Base-by-base conservation (phyloP, 2,329 filamentous ascomycete genomes). In the Aspergillus ochraceus region DNA sequence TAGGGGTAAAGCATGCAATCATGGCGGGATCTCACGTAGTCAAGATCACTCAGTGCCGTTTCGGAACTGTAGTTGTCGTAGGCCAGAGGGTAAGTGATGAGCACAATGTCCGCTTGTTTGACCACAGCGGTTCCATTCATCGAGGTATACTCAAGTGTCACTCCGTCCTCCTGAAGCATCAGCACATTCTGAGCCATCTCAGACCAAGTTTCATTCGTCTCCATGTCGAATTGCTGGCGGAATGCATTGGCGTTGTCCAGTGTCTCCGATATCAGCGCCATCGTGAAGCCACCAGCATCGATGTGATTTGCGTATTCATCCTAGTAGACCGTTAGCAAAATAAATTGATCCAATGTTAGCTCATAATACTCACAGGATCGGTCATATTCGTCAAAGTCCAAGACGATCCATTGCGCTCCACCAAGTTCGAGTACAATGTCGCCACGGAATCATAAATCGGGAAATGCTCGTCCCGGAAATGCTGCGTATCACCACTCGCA, bases 61-160 rank as follows among this genome's bases (percentile, higher is more conserved):
- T 75, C 64, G 1, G 69, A 80, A 20, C 71, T 83, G 65, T 83
- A 83, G 49, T 85, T 83, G 4, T 82, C 81, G 63, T 85, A 90
- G 57, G 84, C 82, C 2, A 90, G 71, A 2, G 89, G 84, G 67
- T 87, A 89, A 6, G 86, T 88, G 49, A 87, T 81, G 36, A 91
- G 75, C 26, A 90, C 85, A 14, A 90, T 83, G 72, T 90, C 88
- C 1, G 88, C 88, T 70, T 91, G 88, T 70, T 91, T 91, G 52
- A 90, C 87, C 0, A 78, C 77, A 11, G 88, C 83, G 19, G 81
- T 85, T 19, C 87, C 86, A 66, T 89, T 89, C 87, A 90, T 90
- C 0, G 80, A 81, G 0, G 80, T 80, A 64, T 87, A 90, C 66
- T 90, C 87, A 2, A 88, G 73, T 4, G 88, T 87, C 39, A 90